Percentiles rank a stretch among this genome's conserved stretches.
Conservation (phyloP, 495 filamentous ascomycete species). For the Penicillium lagena region DNA sequence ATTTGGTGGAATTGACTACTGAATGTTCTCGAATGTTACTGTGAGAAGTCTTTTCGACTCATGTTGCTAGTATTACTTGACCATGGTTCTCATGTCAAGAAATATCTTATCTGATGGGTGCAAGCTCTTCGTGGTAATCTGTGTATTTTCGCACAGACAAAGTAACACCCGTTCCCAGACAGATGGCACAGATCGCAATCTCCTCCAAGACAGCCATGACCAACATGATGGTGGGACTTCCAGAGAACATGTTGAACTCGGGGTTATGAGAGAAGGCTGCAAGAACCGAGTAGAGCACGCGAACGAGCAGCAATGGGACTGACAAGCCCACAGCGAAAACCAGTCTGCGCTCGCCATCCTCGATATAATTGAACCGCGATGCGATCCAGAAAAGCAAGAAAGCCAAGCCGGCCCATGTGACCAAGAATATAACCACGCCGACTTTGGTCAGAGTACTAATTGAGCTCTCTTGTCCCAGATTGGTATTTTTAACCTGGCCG, state of each 20-base stretch:
- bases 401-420: constrained; percentile 11
- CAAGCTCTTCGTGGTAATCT: background rate
- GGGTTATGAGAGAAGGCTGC: constrained; percentile 12
- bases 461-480: background rate
- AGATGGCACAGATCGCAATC: constrained; percentile 7
- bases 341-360: constrained; percentile 21
- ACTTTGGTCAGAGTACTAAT: constrained; percentile 6
- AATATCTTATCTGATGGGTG: no score
- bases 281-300: constrained; percentile 25
- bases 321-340: constrained; percentile 21
- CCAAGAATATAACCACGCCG: constrained; percentile 12
- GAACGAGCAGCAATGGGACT: constrained; percentile 25
- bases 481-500: constrained; percentile 3
- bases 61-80: no score
- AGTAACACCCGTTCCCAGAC: constrained; percentile 20
- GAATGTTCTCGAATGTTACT: no score
- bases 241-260: background rate
- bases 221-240: constrained; percentile 5
- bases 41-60: no score
- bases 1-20: no score
- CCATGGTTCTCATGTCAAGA: no score
- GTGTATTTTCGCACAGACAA: background rate
- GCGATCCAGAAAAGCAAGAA: background rate
- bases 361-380: constrained; percentile 1
- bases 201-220: constrained; percentile 8